A percentile compares a stretch with the other conserved stretches of the same genome.
Conservation (phyloP, 2,329 filamentous ascomycete genomes). For the Aspergillus jensenii region DNA sequence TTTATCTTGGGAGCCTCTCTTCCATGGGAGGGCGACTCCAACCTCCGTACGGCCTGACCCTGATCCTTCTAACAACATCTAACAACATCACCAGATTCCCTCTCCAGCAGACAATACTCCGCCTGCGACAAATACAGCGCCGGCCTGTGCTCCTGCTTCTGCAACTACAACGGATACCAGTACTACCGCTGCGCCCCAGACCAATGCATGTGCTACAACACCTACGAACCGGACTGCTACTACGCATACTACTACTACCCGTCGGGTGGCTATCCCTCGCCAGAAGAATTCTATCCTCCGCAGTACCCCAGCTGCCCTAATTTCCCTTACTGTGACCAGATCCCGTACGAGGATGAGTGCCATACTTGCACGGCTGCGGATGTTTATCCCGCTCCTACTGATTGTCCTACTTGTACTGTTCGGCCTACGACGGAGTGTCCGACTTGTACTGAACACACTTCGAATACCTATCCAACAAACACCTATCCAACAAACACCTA, state of each 20-base stretch:
- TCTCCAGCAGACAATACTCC: background rate
- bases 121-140: background rate
- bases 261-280: background rate
- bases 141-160: background rate
- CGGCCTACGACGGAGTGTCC: too few species aligned
- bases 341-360: background rate
- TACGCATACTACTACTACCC: slow-evolving; percentile 1
- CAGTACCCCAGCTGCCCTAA: background rate
- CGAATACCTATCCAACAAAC: too few species aligned
- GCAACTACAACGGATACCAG: background rate
- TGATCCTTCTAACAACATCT: background rate
- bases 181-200: background rate
- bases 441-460: too few species aligned
- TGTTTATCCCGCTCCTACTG: too few species aligned
- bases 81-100: background rate
- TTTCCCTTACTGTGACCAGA: background rate
- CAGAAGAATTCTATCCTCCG: background rate
- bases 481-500: too few species aligned
- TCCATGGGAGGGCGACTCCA: background rate
- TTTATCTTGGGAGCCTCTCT: background rate
- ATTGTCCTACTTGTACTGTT: too few species aligned
- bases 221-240: background rate
- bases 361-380: too few species aligned
- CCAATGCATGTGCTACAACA: background rate
- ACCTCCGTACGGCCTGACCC: background rate